phyloP scores from a whole-genome alignment of 2,329 filamentous ascomycete species.

The Alternaria ventricosa region DNA sequence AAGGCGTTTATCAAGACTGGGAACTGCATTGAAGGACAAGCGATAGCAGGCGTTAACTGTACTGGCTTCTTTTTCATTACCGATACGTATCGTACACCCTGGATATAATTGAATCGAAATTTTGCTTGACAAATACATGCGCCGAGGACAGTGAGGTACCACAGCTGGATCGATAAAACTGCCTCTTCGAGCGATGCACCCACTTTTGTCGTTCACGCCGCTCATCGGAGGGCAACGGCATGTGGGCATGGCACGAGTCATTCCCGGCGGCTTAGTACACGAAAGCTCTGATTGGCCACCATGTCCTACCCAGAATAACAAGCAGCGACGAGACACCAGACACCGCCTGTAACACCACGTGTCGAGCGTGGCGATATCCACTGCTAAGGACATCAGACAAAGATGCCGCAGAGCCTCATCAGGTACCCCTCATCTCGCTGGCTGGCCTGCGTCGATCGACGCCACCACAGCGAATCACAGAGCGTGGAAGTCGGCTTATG shows the following conservation, averaged over 20 bases:
- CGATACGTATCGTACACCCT: background rate
- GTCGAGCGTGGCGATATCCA: background rate
- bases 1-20: slow-evolving; percentile 16
- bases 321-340: background rate
- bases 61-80: background rate
- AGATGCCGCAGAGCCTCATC: slow-evolving; percentile 24
- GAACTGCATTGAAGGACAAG: slow-evolving; percentile 1
- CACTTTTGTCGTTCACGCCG: slow-evolving; percentile 13
- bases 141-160: background rate
- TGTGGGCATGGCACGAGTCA: slow-evolving; percentile 19
- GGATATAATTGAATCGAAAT: slow-evolving; percentile 5
- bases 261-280: slow-evolving; percentile 16
- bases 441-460: slow-evolving; percentile 24
- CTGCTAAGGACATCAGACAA: background rate
- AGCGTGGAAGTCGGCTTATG: slow-evolving; percentile 20
- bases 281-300: slow-evolving; percentile 5
- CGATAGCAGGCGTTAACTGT: slow-evolving; percentile 1
- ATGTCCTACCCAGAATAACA: background rate
- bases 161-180: background rate
- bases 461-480: slow-evolving; percentile 25
- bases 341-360: background rate
- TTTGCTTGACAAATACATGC: background rate
- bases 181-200: slow-evolving; percentile 2
- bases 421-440: slow-evolving; percentile 19
- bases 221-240: slow-evolving; percentile 13